phyloP scores from a whole-genome alignment of 306 rosid genomes.

The Lotus japonicus region DNA sequence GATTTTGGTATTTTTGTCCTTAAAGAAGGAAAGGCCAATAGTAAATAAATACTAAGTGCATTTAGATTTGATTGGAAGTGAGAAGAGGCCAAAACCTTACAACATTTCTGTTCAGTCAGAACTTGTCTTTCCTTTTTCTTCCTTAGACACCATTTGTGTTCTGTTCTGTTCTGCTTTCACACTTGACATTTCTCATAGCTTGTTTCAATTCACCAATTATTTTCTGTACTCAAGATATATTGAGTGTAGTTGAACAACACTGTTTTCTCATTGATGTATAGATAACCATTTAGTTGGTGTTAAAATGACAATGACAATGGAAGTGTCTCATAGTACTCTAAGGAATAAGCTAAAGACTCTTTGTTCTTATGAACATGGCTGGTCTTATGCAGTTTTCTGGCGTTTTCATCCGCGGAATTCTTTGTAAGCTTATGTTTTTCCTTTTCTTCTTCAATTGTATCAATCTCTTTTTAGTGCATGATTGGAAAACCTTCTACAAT shows the following conservation, averaged over 20 bases:
- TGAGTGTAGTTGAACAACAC: not conserved
- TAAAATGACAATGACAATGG: conserved; percentile 9
- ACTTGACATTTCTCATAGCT: too few species aligned
- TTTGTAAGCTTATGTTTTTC: conserved; percentile 35
- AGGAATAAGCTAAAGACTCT: conserved; percentile 50
- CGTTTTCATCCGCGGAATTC: conserved; percentile 54
- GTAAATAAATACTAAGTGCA: not conserved
- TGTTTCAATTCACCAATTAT: too few species aligned
- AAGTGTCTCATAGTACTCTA: conserved; percentile 17
- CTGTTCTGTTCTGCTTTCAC: too few species aligned
- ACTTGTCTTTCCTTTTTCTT: too few species aligned
- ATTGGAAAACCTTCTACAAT: too few species aligned
- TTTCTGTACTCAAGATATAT: not conserved
- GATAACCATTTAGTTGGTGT: conserved; percentile 2
- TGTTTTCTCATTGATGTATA: not conserved
- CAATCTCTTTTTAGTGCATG: too few species aligned
- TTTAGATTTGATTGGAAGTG: conserved; percentile 18
- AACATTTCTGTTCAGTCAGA: conserved; percentile 15
- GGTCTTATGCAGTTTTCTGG: conserved; percentile 89
- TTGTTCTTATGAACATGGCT: conserved; percentile 41
- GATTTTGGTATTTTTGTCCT: conserved; percentile 7
- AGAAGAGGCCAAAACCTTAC: conserved; percentile 25
- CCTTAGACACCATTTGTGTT: too few species aligned
- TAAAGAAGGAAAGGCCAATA: not conserved
- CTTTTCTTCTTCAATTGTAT: not conserved